phyloP scores from a whole-genome alignment of 2,329 filamentous ascomycete genomes.

The Talaromyces sp. region DNA sequence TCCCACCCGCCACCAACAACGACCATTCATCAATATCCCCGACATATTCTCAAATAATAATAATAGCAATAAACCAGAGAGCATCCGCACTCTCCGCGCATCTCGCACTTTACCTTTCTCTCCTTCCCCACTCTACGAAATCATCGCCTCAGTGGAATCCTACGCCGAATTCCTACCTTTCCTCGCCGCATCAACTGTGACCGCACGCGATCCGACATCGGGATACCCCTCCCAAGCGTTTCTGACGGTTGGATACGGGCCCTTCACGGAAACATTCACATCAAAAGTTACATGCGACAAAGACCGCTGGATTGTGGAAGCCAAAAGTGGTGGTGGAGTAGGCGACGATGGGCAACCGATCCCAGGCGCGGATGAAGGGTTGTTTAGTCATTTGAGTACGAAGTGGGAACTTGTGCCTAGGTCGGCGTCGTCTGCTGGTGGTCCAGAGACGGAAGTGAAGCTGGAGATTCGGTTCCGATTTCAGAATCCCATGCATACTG shows the following conservation, averaged over 20 bases:
- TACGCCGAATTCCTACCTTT: constrained; percentile 91
- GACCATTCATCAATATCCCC: constrained; percentile 14
- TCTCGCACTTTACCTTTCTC: constrained; percentile 72
- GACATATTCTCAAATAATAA: constrained; percentile 16
- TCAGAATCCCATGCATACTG: constrained; percentile 78
- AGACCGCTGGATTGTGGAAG: constrained; percentile 63
- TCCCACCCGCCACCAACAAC: background rate
- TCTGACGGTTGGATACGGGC: constrained; percentile 79
- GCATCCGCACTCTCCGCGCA: constrained; percentile 65
- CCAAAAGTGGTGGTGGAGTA: constrained; percentile 44
- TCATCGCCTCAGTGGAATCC: constrained; percentile 82
- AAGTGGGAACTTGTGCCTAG: constrained; percentile 40
- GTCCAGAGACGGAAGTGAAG: constrained; percentile 66
- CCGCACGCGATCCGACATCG: constrained; percentile 57
- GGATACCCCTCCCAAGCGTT: constrained; percentile 65
- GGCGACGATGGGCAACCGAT: constrained; percentile 59
- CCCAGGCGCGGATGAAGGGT: constrained; percentile 43
- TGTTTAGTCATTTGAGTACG: constrained; percentile 43
- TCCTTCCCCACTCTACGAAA: constrained; percentile 64
- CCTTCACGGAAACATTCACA: constrained; percentile 77
- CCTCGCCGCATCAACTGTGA: constrained; percentile 72
- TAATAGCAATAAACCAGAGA: constrained; percentile 26
- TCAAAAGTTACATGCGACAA: constrained; percentile 74
- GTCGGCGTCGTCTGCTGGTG: constrained; percentile 18
- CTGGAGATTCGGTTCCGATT: constrained; percentile 79